Evolutionary conservation across 2,329 filamentous ascomycete genomes (phyloP).

Genomic region (Trichoderma oligosporum): DNA sequence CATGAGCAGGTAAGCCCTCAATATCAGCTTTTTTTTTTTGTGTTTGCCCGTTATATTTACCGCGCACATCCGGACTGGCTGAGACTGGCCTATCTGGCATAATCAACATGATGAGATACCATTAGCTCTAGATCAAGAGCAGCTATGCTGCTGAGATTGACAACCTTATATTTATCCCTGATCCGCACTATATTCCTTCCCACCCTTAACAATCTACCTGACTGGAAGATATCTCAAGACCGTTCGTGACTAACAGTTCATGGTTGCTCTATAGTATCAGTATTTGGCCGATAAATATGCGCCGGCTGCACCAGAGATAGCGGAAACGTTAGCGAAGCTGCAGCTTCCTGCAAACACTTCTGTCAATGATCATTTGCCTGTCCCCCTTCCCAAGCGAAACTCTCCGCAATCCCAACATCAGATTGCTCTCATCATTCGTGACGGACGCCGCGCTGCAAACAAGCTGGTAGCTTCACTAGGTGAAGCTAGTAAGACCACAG

Average conservation of each 20-base stretch:
- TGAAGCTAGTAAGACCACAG: constrained; percentile 50
- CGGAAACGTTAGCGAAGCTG: constrained; percentile 62
- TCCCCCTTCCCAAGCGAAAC: constrained; percentile 52
- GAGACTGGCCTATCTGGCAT: background rate
- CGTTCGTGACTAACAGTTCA: background rate
- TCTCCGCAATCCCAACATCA: constrained; percentile 45
- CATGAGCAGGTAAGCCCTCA: constrained; percentile 60
- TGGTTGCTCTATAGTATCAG: constrained; percentile 51
- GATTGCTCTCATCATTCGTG: constrained; percentile 60
- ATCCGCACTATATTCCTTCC: constrained; percentile 2
- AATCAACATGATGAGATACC: constrained; percentile 40
- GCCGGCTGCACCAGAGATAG: constrained; percentile 60
- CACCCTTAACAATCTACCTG: constrained; percentile 22
- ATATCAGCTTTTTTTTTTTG: constrained; percentile 15
- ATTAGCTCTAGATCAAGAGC: constrained; percentile 86
- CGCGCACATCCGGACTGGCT: background rate
- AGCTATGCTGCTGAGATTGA: constrained; percentile 58
- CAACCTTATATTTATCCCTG: constrained; percentile 38
- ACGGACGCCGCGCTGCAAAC: constrained; percentile 58
- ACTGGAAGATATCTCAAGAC: too few species aligned
- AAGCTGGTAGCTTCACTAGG: constrained; percentile 45
- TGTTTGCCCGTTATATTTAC: background rate
- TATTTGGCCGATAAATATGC: constrained; percentile 65
- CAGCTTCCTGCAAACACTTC: constrained; percentile 57
- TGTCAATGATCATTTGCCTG: constrained; percentile 46